These are phyloP conservation scores for Neoscytalidium dimidiatum DNA, from an alignment of 2,329 filamentous ascomycete genomes.

Conservation along the genomic window DNA sequence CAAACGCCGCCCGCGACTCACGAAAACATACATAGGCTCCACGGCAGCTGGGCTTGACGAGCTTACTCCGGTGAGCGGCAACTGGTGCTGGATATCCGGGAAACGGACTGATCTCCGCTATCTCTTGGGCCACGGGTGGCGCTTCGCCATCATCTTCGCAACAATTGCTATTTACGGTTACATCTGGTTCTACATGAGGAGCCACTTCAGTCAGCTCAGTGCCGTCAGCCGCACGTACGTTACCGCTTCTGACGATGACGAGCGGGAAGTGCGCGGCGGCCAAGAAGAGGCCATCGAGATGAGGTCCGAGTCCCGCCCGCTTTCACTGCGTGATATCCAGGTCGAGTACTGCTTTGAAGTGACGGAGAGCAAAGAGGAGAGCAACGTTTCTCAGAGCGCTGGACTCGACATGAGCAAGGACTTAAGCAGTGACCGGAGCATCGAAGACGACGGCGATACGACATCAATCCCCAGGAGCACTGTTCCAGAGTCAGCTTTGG, in stretches of 20 bases:
- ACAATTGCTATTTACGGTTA: constrained; percentile 48
- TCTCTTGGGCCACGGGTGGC: constrained; percentile 49
- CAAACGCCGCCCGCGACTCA: background rate
- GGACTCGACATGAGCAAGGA: no score
- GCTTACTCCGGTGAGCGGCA: constrained; percentile 45
- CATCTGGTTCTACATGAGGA: constrained; percentile 40
- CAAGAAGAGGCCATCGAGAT: background rate
- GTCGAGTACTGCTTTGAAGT: no score
- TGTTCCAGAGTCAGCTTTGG: no score
- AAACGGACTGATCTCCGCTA: constrained; percentile 43
- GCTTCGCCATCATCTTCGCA: constrained; percentile 44
- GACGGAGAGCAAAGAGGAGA: no score
- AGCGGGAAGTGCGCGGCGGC: no score
- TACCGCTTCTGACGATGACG: no score
- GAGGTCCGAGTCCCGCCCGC: no score
- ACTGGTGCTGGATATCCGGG: constrained; percentile 52
- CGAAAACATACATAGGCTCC: background rate
- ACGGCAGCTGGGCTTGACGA: constrained; percentile 24
- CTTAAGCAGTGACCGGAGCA: no score
- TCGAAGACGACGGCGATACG: no score
- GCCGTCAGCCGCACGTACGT: background rate
- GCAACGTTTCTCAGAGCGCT: no score
- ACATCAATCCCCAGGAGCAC: no score
- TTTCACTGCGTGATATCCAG: no score
- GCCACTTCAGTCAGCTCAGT: background rate